These are phyloP conservation scores for Dictyostelium firmibasis DNA, from an alignment of 78 protist genomes.

Conservation along the genomic window DNA sequence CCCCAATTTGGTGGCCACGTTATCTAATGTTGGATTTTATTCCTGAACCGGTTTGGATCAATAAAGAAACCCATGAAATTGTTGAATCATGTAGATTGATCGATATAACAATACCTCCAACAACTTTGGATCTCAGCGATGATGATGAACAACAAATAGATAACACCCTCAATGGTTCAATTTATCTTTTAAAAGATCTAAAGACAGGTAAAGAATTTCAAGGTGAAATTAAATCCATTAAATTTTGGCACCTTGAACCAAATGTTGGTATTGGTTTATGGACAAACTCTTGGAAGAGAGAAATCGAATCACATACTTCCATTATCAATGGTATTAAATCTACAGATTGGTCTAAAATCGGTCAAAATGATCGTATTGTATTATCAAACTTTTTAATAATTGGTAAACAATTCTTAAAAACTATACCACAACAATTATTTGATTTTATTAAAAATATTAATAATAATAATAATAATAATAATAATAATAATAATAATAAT, in stretches of 20 bases:
- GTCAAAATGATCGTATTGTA: slow-evolving; percentile 60
- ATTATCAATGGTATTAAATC: background rate
- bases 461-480: background rate
- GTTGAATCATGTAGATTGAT: background rate
- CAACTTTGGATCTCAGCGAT: background rate
- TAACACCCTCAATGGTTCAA: background rate
- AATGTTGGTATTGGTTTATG: slow-evolving; percentile 78
- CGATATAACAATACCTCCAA: background rate
- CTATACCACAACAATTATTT: background rate
- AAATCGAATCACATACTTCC: background rate
- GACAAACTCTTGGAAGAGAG: slow-evolving; percentile 73
- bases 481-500: background rate
- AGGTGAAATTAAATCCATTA: slow-evolving; percentile 10
- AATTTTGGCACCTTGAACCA: slow-evolving; percentile 80
- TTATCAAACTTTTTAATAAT: slow-evolving; percentile 38
- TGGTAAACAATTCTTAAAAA: slow-evolving; percentile 26
- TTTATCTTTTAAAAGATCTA: background rate
- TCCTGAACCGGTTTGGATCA: slow-evolving; percentile 65
- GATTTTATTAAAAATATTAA: background rate
- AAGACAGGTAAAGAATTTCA: slow-evolving; percentile 22
- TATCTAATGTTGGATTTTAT: slow-evolving; percentile 77
- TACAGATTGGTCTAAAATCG: slow-evolving; percentile 43
- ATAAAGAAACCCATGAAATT: background rate
- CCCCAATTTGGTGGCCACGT: slow-evolving; percentile 77
- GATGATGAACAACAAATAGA: background rate